Evolutionary conservation across 176 grass and related monocot genomes (phyloP).

Genomic region (Avena atlantica): DNA sequence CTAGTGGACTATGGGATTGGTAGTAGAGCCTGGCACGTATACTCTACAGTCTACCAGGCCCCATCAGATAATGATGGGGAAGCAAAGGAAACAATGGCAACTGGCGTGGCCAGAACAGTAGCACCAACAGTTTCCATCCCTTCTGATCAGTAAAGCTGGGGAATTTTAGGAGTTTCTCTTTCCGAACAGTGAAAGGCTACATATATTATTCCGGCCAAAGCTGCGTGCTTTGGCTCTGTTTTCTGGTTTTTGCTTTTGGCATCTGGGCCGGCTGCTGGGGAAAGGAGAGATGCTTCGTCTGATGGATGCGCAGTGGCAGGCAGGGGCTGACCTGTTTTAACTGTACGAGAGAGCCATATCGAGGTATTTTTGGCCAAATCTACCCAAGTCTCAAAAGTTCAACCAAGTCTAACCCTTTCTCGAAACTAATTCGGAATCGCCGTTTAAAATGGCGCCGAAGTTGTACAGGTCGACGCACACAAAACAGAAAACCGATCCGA

Average conservation of each 20-base stretch:
- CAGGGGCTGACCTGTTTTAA: constrained; percentile 21
- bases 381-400: no score
- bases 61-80: neutral
- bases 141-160: neutral
- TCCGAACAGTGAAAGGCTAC: constrained; percentile 53
- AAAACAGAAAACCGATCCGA: no score
- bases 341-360: neutral
- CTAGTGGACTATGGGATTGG: constrained; percentile 26
- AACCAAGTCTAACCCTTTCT: no score
- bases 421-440: no score
- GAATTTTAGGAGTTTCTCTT: constrained; percentile 36
- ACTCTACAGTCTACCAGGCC: neutral
- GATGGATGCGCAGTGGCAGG: constrained; percentile 27
- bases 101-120: neutral
- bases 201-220: constrained; percentile 39
- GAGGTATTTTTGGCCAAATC: no score
- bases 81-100: neutral
- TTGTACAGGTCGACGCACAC: no score
- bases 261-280: neutral
- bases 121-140: neutral
- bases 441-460: no score
- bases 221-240: constrained; percentile 31
- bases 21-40: neutral
- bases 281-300: constrained; percentile 35
- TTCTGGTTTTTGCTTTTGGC: neutral